A percentile compares a stretch with the other conserved stretches of the same genome.
Evolutionary conservation across 768 basidiomycete genomes (phyloP).

Genomic region (Panaeolus papilionaceus): DNA sequence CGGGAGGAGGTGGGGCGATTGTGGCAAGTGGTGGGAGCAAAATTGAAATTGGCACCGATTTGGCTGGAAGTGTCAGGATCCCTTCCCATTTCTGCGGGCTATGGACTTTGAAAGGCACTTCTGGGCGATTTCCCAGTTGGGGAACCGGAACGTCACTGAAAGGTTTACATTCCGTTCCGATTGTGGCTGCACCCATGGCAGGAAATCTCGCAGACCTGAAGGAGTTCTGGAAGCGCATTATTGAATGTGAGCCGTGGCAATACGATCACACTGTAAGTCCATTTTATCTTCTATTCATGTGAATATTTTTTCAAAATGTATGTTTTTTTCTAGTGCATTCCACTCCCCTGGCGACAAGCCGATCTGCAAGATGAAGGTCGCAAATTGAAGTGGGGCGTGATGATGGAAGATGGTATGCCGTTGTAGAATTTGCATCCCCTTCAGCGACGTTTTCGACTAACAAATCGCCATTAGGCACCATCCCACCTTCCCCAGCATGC

Average conservation of each 20-base stretch:
- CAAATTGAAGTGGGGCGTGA: constrained; percentile 64
- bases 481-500: constrained; percentile 70
- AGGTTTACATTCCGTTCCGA: constrained; percentile 63
- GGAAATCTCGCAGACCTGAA: constrained; percentile 64
- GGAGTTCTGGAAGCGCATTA: constrained; percentile 68
- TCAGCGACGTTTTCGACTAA: constrained; percentile 7
- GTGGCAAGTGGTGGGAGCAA: constrained; percentile 69
- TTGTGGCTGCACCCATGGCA: constrained; percentile 66
- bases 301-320: not conserved
- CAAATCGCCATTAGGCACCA: constrained; percentile 47
- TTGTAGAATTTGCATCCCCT: not conserved
- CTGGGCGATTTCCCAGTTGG: constrained; percentile 60
- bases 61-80: constrained; percentile 75
- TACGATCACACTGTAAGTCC: constrained; percentile 63
- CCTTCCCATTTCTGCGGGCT: constrained; percentile 79
- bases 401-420: constrained; percentile 58
- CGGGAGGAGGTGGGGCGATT: constrained; percentile 73
- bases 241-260: constrained; percentile 67
- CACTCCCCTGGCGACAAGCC: constrained; percentile 54
- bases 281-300: not conserved
- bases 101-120: constrained; percentile 67
- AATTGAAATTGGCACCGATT: constrained; percentile 75
- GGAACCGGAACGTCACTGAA: constrained; percentile 52
- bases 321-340: constrained; percentile 46
- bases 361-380: constrained; percentile 53